A percentile compares a stretch with the other conserved stretches of the same genome.
These are phyloP conservation scores for Chaetomiaceae sp. DNA, from an alignment of 2,329 filamentous ascomycete genomes.

Conservation along the genomic window DNA sequence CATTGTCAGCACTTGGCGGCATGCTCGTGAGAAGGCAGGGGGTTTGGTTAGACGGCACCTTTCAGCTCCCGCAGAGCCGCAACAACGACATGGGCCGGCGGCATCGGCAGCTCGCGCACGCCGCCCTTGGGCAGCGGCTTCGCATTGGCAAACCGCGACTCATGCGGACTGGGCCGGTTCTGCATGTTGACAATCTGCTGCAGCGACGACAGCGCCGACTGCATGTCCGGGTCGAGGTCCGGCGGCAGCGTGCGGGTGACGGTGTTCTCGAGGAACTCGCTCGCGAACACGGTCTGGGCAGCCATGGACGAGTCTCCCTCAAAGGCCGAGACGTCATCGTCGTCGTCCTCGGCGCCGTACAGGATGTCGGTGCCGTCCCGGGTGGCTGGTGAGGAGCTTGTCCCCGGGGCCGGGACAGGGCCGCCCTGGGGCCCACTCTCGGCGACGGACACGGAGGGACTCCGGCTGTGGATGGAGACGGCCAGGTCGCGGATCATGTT, in stretches of 20 bases:
- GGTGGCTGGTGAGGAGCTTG: slow-evolving; percentile 3
- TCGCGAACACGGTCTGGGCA: slow-evolving; percentile 50
- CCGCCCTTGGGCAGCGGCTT: slow-evolving; percentile 43
- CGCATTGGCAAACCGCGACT: slow-evolving; percentile 44
- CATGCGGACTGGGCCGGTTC: slow-evolving; percentile 38
- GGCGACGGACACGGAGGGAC: slow-evolving; percentile 18
- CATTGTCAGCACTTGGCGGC: slow-evolving; percentile 3
- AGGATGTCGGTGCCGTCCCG: slow-evolving; percentile 9
- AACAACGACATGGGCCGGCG: slow-evolving; percentile 49
- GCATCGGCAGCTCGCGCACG: slow-evolving; percentile 50
- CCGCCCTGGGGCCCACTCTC: background rate
- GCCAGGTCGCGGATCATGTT: slow-evolving; percentile 34
- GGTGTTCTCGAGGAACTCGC: slow-evolving; percentile 51
- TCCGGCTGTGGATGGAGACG: slow-evolving; percentile 18
- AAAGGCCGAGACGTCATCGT: slow-evolving; percentile 40
- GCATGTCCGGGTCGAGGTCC: slow-evolving; percentile 47
- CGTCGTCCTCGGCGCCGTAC: slow-evolving; percentile 29
- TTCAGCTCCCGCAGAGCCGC: slow-evolving; percentile 46
- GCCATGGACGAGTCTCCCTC: slow-evolving; percentile 47
- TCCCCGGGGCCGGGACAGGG: background rate
- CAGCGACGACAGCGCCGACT: slow-evolving; percentile 47
- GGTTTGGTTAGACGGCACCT: slow-evolving; percentile 27
- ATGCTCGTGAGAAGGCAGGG: background rate
- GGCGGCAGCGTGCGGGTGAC: slow-evolving; percentile 45
- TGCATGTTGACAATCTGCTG: slow-evolving; percentile 51